Percentiles rank a stretch among this genome's conserved stretches.
phyloP scores from a whole-genome alignment of 495 filamentous ascomycete species.

The Pseudevernia furfuracea region DNA sequence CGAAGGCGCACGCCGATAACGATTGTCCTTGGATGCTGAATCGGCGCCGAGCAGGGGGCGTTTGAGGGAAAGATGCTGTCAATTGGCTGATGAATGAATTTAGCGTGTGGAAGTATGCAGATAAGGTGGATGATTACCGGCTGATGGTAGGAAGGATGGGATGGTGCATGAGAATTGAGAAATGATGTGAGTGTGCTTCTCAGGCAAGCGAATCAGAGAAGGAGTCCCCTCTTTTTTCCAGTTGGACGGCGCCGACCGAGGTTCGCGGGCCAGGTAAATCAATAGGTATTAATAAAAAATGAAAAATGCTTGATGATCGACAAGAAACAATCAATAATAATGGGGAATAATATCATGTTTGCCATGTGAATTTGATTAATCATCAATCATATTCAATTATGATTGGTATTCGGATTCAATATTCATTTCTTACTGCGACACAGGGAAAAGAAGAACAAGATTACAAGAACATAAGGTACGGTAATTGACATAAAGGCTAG shows the following conservation, averaged over 20 bases:
- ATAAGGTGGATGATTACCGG: slow-evolving; percentile 20
- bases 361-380: too few species aligned
- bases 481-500: too few species aligned
- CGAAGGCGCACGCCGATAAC: slow-evolving; percentile 21
- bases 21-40: slow-evolving; percentile 2
- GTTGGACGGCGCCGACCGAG: slow-evolving; percentile 14
- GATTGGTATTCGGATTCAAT: too few species aligned
- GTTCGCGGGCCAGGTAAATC: not conserved
- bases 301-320: slow-evolving; percentile 4
- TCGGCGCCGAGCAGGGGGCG: not conserved
- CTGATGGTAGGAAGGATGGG: slow-evolving; percentile 5
- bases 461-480: too few species aligned
- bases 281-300: too few species aligned
- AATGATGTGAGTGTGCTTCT: slow-evolving; percentile 14
- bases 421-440: not conserved
- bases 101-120: slow-evolving; percentile 17
- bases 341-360: too few species aligned
- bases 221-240: slow-evolving; percentile 8
- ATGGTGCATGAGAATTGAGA: not conserved
- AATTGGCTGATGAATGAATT: slow-evolving; percentile 11
- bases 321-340: slow-evolving; percentile 9
- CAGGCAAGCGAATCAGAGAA: slow-evolving; percentile 9
- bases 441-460: too few species aligned
- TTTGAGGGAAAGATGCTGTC: slow-evolving; percentile 2
- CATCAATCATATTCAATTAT: too few species aligned